Evolutionary conservation across 441 rosid genomes (phyloP), one percentile per base, ranked within the genome.

Genomic region (Erodium trifolium): DNA sequence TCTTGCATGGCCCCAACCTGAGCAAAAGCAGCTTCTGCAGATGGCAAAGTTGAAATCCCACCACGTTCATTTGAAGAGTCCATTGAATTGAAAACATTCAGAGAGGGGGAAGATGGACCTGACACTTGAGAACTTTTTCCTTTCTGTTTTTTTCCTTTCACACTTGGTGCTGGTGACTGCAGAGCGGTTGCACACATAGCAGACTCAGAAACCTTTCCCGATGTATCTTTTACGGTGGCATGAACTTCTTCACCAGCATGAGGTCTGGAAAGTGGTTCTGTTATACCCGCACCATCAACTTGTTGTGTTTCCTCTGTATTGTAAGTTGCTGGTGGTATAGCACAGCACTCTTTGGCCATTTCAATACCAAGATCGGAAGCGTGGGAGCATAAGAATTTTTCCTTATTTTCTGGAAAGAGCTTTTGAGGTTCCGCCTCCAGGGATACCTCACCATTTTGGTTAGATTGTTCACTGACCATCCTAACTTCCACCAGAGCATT

Each of bases 1-100:
- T 85, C 87, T 68, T 88, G 93, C 92, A 89, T 79, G 13, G 88
- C 80, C 68, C 73, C 62, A 18, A 87, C 70, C 63, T 89, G 99
- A 68, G 89, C 78, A 57, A 73, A 60, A 66, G 79, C 68, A 76
- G 83, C 77, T 75, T 79, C 86, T 39, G 75, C 64, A 23, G 81
- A 71, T 8, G 77, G 88, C 45, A 66, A 77, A 82, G 72, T 78
- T 35, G 82, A 79, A 71, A 76, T 83, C 68, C 71, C 79, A 69
- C 77, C 78, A 60, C 80, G 83, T 71, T 87, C 92, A 67, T 55
- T 74, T 78, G 78, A 85, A 14, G 84, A 81, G 73, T 88, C 88
- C 45, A 86, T 83, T 29, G 88, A 82, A 74, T 85, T 83, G 69
- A 82, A 81, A 76, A 80, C 81, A 78, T 80, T 79, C 57, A 87